Evolutionary conservation across 768 basidiomycete genomes (phyloP), one percentile per base, ranked within the genome.

Genomic region (Mycena latifolia): DNA sequence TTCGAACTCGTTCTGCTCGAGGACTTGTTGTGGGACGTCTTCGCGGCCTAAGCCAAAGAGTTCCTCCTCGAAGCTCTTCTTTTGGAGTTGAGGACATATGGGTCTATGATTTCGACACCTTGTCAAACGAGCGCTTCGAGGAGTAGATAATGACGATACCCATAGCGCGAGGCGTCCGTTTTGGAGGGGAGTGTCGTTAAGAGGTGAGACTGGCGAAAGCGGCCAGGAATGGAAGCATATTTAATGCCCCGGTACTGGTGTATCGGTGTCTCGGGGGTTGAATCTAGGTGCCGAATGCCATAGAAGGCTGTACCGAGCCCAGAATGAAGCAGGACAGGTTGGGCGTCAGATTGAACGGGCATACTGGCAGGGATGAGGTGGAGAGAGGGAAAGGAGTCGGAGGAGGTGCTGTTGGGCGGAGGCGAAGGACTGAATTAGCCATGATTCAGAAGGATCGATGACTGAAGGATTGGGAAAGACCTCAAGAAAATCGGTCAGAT

Each of bases 201-300:
- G 31, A 93, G 80, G 63, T 80, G 82, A 2, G 92, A 93, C 77
- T 91, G 91, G 57, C 91, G 87, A 73, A 93, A 94, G 52, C 92
- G 89, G 39, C 87, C 88, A 27, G 91, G 90, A 17, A 93, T 82
- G 24, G 81, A 81, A 25, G 90, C 92, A 69, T 93, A 94, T 79
- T 92, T 92, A 73, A 94, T 89, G 41, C 92, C 92, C 24, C 88
- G 85, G 71, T 88, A 94, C 73, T 93, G 92, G 71, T 90, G 87
- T 66, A 94, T 82, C 15, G 82, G 84, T 0, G 79, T 73, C 52
- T 85, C 85, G 27, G 81, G 75, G 0, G 88, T 85, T 6, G 92
- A 92, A 29, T 87, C 66, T 11, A 84, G 67, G 74, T 93, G 92
- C 35, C 86, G 81, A 48, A 90, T 71, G 58, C 92, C 92, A 41